These are phyloP conservation scores for Uronychia binucleata DNA, from an alignment of 73 alveolate species.

Conservation along the genomic window DNA sequence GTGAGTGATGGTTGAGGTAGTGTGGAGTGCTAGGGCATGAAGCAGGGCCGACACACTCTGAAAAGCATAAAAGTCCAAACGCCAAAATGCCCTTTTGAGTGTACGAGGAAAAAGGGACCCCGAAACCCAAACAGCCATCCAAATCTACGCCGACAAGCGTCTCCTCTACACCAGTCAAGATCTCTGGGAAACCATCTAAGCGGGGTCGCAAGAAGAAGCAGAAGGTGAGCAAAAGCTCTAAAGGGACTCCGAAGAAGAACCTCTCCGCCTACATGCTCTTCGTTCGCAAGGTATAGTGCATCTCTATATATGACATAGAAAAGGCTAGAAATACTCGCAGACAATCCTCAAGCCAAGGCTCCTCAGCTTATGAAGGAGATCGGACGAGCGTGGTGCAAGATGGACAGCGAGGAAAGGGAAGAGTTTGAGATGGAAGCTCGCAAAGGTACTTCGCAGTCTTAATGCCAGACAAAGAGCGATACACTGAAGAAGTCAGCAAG, in stretches of 20 bases:
- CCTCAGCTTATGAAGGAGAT: not conserved
- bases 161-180: too few species aligned
- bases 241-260: not conserved
- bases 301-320: not conserved
- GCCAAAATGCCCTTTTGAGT: too few species aligned
- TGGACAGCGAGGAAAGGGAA: not conserved
- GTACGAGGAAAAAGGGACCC: too few species aligned
- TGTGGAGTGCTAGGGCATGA: too few species aligned
- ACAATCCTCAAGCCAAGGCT: not conserved
- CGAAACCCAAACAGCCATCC: too few species aligned
- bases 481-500: slow-evolving; percentile 9
- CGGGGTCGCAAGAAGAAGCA: not conserved
- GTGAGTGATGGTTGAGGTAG: too few species aligned
- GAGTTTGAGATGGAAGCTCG: not conserved
- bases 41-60: not conserved
- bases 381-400: not conserved
- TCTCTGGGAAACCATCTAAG: not conserved
- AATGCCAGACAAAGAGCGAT: slow-evolving; percentile 24
- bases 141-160: too few species aligned
- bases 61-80: not conserved
- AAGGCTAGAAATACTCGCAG: not conserved
- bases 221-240: not conserved
- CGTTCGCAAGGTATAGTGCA: not conserved
- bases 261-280: not conserved
- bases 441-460: not conserved